Conservation (phyloP, 2,329 filamentous ascomycete genomes). For the Cladosporium cucumerinum region DNA sequence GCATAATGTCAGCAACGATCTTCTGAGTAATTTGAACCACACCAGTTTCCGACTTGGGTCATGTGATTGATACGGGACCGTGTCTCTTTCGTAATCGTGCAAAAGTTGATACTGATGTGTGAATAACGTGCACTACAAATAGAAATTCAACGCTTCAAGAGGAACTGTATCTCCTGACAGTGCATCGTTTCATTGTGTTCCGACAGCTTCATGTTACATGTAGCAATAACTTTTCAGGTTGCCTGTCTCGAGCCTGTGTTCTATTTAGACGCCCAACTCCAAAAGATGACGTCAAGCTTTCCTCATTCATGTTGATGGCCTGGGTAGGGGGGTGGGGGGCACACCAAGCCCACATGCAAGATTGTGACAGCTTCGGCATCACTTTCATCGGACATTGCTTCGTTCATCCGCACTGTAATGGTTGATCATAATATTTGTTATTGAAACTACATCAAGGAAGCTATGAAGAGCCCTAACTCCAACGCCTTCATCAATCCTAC, state of each 20-base stretch:
- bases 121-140: not conserved
- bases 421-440: not conserved
- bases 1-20: conserved; percentile 3
- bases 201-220: too few relatives aligned
- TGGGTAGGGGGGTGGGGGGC: too few relatives aligned
- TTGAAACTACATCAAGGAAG: not conserved
- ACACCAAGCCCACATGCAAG: too few relatives aligned
- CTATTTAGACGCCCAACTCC: too few relatives aligned
- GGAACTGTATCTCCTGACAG: too few relatives aligned
- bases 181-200: too few relatives aligned
- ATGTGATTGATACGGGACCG: not conserved
- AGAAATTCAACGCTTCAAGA: too few relatives aligned
- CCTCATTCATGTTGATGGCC: too few relatives aligned
- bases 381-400: not conserved
- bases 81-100: not conserved
- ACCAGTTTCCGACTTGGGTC: not conserved
- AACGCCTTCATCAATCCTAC: not conserved
- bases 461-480: not conserved
- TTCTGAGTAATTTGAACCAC: not conserved
- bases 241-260: not conserved
- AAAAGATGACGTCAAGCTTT: not conserved
- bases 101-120: not conserved
- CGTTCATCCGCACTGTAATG: not conserved
- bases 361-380: not conserved
- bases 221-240: too few relatives aligned